Percentiles rank a stretch among this genome's conserved stretches.
Evolutionary conservation across 768 basidiomycete genomes (phyloP).

Genomic region (Nidularia pulvinata): DNA sequence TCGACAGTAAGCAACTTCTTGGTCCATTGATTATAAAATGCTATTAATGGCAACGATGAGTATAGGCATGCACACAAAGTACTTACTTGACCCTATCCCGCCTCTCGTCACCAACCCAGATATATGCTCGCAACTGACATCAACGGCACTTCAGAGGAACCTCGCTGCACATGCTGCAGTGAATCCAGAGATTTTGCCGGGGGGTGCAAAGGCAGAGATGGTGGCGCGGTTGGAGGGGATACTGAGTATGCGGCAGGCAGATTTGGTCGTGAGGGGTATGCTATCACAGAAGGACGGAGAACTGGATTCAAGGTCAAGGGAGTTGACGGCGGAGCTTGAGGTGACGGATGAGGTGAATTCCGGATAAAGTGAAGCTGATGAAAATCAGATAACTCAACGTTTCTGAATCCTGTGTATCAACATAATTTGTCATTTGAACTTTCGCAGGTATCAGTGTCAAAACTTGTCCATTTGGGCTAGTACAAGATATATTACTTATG

Average conservation of each 20-base stretch:
- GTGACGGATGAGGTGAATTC: too few species aligned
- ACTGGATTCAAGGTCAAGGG: too few species aligned
- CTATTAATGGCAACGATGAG: too few species aligned
- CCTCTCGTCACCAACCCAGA: slow-evolving; percentile 48
- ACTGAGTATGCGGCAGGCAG: slow-evolving; percentile 43
- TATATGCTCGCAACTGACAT: slow-evolving; percentile 38
- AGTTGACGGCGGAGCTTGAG: too few species aligned
- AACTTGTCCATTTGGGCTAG: too few species aligned
- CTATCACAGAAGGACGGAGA: background rate
- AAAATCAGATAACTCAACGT: too few species aligned
- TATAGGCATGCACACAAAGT: slow-evolving; percentile 44
- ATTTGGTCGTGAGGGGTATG: slow-evolving; percentile 48
- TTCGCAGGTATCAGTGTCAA: too few species aligned
- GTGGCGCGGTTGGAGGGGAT: slow-evolving; percentile 41
- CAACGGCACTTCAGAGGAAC: slow-evolving; percentile 51
- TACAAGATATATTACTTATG: too few species aligned
- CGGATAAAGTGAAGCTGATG: too few species aligned
- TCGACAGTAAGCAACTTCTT: slow-evolving; percentile 41
- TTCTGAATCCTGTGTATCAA: too few species aligned
- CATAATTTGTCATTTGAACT: too few species aligned
- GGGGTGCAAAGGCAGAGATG: slow-evolving; percentile 51
- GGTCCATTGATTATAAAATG: too few species aligned
- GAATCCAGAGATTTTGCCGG: slow-evolving; percentile 41
- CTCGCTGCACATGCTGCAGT: slow-evolving; percentile 51
- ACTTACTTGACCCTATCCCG: slow-evolving; percentile 42